Percentiles rank a stretch among this genome's conserved stretches.
Evolutionary conservation across 257 asterid genomes (phyloP).

Genomic region (Solanum etuberosum): DNA sequence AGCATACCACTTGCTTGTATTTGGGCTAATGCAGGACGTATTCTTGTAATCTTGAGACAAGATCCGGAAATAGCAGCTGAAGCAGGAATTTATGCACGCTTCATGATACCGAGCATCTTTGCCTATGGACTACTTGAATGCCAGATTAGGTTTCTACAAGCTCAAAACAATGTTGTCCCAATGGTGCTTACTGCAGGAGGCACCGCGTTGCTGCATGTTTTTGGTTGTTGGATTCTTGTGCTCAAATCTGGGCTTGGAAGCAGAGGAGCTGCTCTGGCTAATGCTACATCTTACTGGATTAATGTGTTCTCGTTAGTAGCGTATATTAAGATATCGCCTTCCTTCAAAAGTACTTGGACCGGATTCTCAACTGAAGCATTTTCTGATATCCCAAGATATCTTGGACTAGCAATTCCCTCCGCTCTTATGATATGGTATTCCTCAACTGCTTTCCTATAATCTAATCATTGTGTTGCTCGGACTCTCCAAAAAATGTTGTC

Average conservation of each 20-base stretch:
- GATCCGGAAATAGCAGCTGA: constrained; percentile 48
- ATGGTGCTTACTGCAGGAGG: constrained; percentile 55
- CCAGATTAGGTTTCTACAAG: constrained; percentile 46
- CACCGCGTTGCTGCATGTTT: constrained; percentile 36
- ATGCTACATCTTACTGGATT: constrained; percentile 57
- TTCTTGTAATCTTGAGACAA: constrained; percentile 30
- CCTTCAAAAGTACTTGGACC: constrained; percentile 42
- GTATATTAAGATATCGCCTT: constrained; percentile 38
- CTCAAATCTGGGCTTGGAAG: constrained; percentile 44
- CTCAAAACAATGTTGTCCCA: constrained; percentile 54
- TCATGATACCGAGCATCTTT: constrained; percentile 54
- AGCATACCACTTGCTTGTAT: constrained; percentile 4
- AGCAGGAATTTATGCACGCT: constrained; percentile 48
- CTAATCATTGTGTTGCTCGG: background rate
- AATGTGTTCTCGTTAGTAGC: constrained; percentile 32
- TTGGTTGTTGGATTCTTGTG: constrained; percentile 51
- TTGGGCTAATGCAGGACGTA: background rate
- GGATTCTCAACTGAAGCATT: constrained; percentile 51
- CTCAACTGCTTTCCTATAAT: background rate
- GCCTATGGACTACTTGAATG: constrained; percentile 61
- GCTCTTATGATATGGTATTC: constrained; percentile 60
- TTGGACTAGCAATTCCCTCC: constrained; percentile 52
- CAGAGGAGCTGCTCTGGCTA: constrained; percentile 66
- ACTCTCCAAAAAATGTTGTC: background rate
- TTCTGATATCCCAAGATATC: constrained; percentile 35